Evolutionary conservation across 805 yeast species (phyloP), one percentile per base, ranked within the genome.

Genomic region (Starmerella ratchasimensis): DNA sequence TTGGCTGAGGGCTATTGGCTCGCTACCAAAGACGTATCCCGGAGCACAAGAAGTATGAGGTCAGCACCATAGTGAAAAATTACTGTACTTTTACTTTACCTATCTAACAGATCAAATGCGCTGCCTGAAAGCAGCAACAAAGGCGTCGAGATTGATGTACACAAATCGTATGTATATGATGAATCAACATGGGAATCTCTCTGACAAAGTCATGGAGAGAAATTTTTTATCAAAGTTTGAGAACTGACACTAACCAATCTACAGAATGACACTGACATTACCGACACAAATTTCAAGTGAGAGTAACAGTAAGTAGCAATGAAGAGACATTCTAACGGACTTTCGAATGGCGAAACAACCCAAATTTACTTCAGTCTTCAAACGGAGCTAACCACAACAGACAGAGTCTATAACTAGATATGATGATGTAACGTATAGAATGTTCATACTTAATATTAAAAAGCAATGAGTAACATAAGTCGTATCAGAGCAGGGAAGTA

Each of bases 331-430:
- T 49, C 48, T 54, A 51, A 48, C 56, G 52, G 55, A 54, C 51
- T 51, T 46, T 51, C 36, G 49, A 32, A 35, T 51, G 56, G 47
- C 48, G 57, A 53, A 41, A 50, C 33, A 46, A 36, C 31, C 29
- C 28, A 34, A 34, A n/a, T 35, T 41, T 44, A 50, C 59, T 55
- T 55, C 59, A 55, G 59, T 55, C 59, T 55, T 55, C 58, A 54
- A 55, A 40, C 53, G 52, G 59, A 55, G 56, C 50, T 47, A 47
- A 47, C 50, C 23, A 26, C 17, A 4, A n/a, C 7, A 10, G 31
- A 10, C n/a, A n/a, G n/a, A n/a, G n/a, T n/a, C n/a, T n/a, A n/a
- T n/a, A n/a, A n/a, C n/a, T n/a, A n/a, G n/a, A n/a, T n/a, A n/a
- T n/a, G n/a, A n/a, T n/a, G n/a, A n/a, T n/a, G n/a, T n/a, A n/a